Evolutionary conservation across 2,329 filamentous ascomycete species (phyloP), one percentile per base, ranked within the genome.

Genomic region (Trichoderma oligosporum): DNA sequence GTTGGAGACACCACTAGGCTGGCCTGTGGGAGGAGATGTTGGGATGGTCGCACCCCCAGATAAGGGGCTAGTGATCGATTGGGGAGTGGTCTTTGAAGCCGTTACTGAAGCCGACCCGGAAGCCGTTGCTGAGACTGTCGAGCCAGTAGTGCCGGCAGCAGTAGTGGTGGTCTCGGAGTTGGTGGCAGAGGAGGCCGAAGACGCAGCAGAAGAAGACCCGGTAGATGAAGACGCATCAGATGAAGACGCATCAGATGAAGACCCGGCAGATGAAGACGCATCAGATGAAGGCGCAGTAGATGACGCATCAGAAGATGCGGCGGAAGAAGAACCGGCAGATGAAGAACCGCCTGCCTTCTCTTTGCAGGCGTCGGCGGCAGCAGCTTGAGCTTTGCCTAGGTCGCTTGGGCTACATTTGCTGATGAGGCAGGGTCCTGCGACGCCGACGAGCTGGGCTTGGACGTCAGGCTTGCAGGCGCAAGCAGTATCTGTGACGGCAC

Each of bases 381-480:
- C 68, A 7, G 63, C 47, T 55, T 70, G 68, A 14, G 71, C 72
- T 56, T 67, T 64, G 22, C 58, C 38, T 20, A 76, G 63, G 8
- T 71, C 69, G 27, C 56, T 35, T 2, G 61, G 24, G 9, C 60
- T 56, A 64, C 78, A 80, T 38, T 67, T 66, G 22, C 64, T 61
- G 58, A 68, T 57, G 45, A 74, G 57, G 64, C 73, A 76, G 16
- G 65, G 58, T 11, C 66, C 56, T 55, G 71, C 67, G 42, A 67
- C 57, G 33, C 63, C 56, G 20, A 61, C 54, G 31, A 75, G 67
- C 59, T 66, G 62, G 36, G 57, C 57, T 64, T 73, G 70, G 56
- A 66, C 72, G 2, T 58, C 60, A 14, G 67, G n/a, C 24, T 67
- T 62, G 66, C 76, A 78, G 62, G 70, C 69, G 67, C 76, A 78